Evolutionary conservation across 345 rosid genomes (phyloP).

Genomic region (Pugionium cornutum): DNA sequence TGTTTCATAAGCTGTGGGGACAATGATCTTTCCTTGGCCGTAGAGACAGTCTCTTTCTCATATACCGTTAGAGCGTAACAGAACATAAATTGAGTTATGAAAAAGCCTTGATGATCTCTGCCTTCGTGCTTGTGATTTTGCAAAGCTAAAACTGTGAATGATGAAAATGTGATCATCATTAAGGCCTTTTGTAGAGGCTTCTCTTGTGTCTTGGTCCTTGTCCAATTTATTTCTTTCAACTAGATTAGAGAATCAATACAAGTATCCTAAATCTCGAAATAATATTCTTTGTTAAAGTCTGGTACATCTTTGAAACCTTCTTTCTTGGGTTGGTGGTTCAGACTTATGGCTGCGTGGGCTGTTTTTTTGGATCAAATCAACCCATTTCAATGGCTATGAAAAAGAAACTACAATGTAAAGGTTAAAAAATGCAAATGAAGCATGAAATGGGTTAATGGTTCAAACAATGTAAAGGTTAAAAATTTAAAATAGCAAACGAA

Average conservation of each 20-base stretch:
- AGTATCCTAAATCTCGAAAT: background rate
- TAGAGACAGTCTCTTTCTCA: too few relatives aligned
- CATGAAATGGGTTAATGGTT: too few relatives aligned
- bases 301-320: background rate
- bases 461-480: background rate
- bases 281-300: background rate
- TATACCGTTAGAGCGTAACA: too few relatives aligned
- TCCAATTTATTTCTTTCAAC: background rate
- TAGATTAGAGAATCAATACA: background rate
- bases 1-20: too few relatives aligned
- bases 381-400: background rate
- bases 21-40: too few relatives aligned
- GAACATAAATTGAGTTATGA: too few relatives aligned
- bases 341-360: background rate
- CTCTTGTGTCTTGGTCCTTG: background rate
- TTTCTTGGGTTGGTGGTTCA: background rate
- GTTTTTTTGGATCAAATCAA: background rate
- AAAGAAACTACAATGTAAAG: background rate
- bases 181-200: too few relatives aligned
- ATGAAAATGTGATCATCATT: too few relatives aligned
- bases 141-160: too few relatives aligned
- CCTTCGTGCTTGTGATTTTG: too few relatives aligned
- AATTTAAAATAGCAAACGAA: background rate
- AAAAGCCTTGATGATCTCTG: too few relatives aligned
- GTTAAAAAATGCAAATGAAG: background rate